Evolutionary conservation across 345 rosid genomes (phyloP).

Genomic region (Pugionium cornutum): DNA sequence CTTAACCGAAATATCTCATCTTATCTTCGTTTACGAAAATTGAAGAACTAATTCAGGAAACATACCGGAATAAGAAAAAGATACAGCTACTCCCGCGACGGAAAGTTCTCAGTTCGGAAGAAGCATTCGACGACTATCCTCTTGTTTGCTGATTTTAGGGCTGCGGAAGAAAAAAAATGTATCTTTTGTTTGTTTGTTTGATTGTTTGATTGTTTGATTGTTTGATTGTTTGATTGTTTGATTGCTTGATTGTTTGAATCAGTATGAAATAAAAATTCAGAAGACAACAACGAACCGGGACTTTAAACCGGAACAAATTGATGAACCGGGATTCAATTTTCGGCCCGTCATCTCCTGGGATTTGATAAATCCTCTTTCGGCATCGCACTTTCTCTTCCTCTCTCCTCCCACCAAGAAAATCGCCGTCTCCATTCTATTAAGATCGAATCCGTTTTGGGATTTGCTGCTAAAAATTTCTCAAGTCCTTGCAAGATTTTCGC

Average conservation of each 20-base stretch:
- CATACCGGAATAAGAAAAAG: slow-evolving; percentile 9
- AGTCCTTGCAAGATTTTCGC: background rate
- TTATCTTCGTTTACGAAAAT: no score
- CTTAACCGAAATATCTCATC: background rate
- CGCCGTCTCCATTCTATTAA: slow-evolving; percentile 18
- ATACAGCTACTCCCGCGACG: slow-evolving; percentile 17
- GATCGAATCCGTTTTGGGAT: slow-evolving; percentile 21
- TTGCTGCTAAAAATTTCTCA: background rate
- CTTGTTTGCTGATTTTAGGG: slow-evolving; percentile 23
- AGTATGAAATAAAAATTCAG: no score
- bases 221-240: no score
- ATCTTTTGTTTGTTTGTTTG: no score
- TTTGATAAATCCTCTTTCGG: background rate
- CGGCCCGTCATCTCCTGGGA: background rate
- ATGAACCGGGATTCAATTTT: background rate
- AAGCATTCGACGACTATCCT: background rate
- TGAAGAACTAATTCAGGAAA: background rate
- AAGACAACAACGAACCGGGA: background rate
- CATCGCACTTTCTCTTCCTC: slow-evolving; percentile 21
- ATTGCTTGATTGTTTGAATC: no score
- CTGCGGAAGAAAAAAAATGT: background rate
- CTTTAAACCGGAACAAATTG: background rate
- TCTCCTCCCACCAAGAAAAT: slow-evolving; percentile 38
- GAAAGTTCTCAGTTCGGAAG: background rate
- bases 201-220: no score